Conservation (phyloP, 331 rosid species). For the Dryas integrifolia region DNA sequence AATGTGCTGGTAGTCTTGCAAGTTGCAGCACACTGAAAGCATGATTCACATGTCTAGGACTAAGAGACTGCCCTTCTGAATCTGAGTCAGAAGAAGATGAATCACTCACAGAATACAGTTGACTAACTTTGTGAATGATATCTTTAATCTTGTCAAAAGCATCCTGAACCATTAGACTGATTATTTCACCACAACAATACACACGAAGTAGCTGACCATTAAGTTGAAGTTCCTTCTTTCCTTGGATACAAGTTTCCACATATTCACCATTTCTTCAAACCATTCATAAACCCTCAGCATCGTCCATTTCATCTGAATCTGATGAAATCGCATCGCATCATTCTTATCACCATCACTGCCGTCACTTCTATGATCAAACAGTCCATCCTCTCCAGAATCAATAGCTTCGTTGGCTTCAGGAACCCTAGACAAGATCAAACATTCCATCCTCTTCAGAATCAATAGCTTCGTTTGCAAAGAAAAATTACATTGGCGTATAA, state of each 20-base stretch:
- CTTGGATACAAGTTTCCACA: slow-evolving; percentile 5
- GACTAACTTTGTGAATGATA: background rate
- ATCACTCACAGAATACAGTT: background rate
- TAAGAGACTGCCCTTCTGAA: slow-evolving; percentile 16
- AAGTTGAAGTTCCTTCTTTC: background rate
- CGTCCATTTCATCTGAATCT: background rate
- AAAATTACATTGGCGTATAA: background rate
- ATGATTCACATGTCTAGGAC: background rate
- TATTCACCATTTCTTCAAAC: background rate
- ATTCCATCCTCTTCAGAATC: too few species aligned
- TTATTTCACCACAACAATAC: slow-evolving; percentile 11
- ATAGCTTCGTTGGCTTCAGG: background rate
- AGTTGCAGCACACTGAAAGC: background rate
- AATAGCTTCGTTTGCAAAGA: too few species aligned
- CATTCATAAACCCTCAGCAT: background rate
- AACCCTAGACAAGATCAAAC: background rate
- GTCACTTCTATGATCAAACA: background rate
- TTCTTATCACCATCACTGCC: background rate
- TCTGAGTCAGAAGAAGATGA: slow-evolving; percentile 20
- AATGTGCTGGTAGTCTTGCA: slow-evolving; percentile 8
- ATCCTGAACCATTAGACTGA: slow-evolving; percentile 7
- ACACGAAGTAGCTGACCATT: background rate
- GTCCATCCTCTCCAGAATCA: too few species aligned
- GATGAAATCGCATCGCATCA: background rate
- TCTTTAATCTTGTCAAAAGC: slow-evolving; percentile 12